These are phyloP conservation scores for Monascus ruber DNA, from an alignment of 2,329 filamentous ascomycete genomes.

Conservation along the genomic window DNA sequence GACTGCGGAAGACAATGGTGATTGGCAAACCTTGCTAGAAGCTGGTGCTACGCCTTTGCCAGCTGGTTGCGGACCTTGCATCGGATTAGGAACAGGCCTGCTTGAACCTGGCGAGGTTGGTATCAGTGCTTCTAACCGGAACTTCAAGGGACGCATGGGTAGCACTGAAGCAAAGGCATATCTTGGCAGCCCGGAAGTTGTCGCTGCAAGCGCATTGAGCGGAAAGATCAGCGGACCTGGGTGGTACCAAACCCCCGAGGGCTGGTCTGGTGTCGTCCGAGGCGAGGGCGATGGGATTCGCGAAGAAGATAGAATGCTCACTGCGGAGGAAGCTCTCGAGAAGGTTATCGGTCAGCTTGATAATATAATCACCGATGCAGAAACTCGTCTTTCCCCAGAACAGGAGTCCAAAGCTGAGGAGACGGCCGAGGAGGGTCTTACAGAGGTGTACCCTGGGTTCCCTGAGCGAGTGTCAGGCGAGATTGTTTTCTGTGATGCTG, in stretches of 20 bases:
- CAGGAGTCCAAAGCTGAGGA: constrained; percentile 6
- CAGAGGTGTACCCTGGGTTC: constrained; percentile 74
- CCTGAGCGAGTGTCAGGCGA: constrained; percentile 73
- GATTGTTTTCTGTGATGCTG: constrained; percentile 75
- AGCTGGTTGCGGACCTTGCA: constrained; percentile 71
- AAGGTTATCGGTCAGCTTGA: constrained; percentile 61
- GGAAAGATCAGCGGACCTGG: constrained; percentile 53
- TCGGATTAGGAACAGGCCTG: constrained; percentile 69
- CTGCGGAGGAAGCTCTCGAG: constrained; percentile 58
- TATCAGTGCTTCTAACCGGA: constrained; percentile 72
- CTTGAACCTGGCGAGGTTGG: constrained; percentile 78
- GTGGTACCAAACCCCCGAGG: constrained; percentile 62
- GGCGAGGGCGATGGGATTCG: constrained; percentile 60
- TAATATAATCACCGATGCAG: constrained; percentile 16
- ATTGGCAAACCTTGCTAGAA: constrained; percentile 73
- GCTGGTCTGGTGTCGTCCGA: constrained; percentile 48
- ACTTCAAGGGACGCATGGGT: constrained; percentile 89
- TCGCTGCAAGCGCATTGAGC: constrained; percentile 72
- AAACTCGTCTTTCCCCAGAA: constrained; percentile 6
- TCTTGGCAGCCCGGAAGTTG: constrained; percentile 78
- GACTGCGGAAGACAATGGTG: constrained; percentile 64
- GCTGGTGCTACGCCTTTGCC: constrained; percentile 65
- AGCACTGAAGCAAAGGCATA: constrained; percentile 70
- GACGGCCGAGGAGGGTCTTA: constrained; percentile 24
- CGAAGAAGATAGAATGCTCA: constrained; percentile 54